Conservation (phyloP, 805 yeast species). For the Nakazawaea siamensis region DNA sequence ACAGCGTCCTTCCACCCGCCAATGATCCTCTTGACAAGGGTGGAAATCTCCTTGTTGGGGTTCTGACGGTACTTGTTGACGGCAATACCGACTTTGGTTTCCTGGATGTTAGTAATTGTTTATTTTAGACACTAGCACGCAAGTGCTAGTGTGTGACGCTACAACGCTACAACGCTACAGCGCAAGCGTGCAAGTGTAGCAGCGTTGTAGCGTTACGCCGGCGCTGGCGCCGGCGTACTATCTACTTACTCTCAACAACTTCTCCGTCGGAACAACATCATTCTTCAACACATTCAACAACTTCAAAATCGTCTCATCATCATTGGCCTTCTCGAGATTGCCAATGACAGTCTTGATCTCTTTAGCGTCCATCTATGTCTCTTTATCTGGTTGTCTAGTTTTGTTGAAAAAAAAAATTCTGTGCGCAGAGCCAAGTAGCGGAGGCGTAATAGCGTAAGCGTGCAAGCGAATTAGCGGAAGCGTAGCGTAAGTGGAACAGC, state of each 20-base stretch:
- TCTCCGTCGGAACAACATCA: conserved; percentile 78
- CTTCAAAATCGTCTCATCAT: conserved; percentile 57
- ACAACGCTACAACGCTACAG: too few relatives aligned
- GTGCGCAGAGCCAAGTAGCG: too few relatives aligned
- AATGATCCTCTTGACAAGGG: conserved; percentile 75
- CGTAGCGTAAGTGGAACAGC: background rate
- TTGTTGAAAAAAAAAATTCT: too few relatives aligned
- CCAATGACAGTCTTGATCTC: conserved; percentile 65
- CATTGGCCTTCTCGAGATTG: conserved; percentile 65
- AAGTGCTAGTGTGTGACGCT: too few relatives aligned
- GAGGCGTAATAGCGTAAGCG: background rate
- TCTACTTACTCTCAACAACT: conserved; percentile 51
- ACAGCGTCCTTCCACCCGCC: conserved; percentile 81
- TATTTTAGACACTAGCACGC: too few relatives aligned
- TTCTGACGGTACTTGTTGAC: conserved; percentile 81
- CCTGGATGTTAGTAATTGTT: conserved; percentile 23
- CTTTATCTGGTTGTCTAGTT: too few relatives aligned
- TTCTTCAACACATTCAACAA: conserved; percentile 57
- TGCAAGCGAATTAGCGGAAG: background rate
- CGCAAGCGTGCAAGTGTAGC: too few relatives aligned
- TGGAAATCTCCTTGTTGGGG: conserved; percentile 55
- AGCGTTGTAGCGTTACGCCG: background rate
- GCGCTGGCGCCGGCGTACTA: too few relatives aligned
- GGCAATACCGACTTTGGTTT: conserved; percentile 95
- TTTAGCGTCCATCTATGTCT: conserved; percentile 63